Base-by-base conservation (phyloP, 495 filamentous ascomycete genomes). In the Aspergillus nidulans region DNA sequence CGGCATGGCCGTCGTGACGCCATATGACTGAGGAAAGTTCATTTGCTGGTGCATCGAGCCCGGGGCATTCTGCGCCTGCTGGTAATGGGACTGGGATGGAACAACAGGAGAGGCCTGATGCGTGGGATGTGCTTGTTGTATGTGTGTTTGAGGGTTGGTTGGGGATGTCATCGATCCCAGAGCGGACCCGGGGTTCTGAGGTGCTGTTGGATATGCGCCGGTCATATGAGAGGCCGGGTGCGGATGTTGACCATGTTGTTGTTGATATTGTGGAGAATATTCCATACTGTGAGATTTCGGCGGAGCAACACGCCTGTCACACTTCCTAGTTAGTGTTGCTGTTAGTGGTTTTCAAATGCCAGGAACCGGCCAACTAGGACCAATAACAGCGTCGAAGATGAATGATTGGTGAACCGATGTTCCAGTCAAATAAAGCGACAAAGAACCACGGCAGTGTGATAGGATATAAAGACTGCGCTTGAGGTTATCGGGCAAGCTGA, bases 221-320 rank as follows among this genome's bases (percentile, higher is more conserved):
- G 77, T 58, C 53, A 81, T 74, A 57, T 82, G 79, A 38, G 77
- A 71, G 21, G 71, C 57, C 23, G 77, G 70, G 60, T 81, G 79
- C 12, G 78, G 72, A 55, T 80, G 77, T 69, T 81, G 78, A 62
- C 72, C 77, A 66, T 80, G 79, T 58, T 76, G 67, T 64, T 80
- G 76, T 68, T 80, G 79, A 67, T 79, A 78, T 62, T 81, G 78
- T 46, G 75, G 66, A 55, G 75, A 70, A 54, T 81, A 82, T 63
- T 82, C 79, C 79, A 82, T 34, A 34, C 81, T 61, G 62, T 78
- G 63, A 53, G 56, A 49, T 52, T 53, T 52, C 53, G 62, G 58
- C 49, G 57, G 64, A 39, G 4, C 15, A 39, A 39, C 46, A 46
- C 53, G 56, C 56, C 61, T 56, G 69, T 71, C 68, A 67, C 68